phyloP scores from a whole-genome alignment of 306 rosid genomes.

The Benincasa hispida region DNA sequence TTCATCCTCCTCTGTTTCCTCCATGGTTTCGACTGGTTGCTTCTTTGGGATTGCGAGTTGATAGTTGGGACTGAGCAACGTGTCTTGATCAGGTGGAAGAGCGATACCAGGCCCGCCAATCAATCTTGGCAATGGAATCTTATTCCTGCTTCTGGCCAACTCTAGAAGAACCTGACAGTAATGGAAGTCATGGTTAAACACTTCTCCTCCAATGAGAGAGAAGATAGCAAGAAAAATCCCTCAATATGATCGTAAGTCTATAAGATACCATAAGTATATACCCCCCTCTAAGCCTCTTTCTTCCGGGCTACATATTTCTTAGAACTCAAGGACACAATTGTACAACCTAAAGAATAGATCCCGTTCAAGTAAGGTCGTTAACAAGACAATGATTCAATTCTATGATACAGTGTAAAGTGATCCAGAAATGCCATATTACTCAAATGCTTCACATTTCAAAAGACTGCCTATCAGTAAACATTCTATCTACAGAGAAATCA shows the following conservation, averaged over 20 bases:
- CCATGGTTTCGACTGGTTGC: conserved; percentile 45
- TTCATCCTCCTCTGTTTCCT: conserved; percentile 68
- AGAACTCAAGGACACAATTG: too few relatives aligned
- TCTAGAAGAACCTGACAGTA: conserved; percentile 54
- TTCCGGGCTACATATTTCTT: neutral
- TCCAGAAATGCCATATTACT: neutral
- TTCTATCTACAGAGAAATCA: neutral
- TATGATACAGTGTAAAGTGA: neutral
- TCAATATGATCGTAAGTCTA: neutral
- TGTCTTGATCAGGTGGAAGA: conserved; percentile 74
- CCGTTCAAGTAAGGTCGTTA: too few relatives aligned
- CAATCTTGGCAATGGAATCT: conserved; percentile 59
- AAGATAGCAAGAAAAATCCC: neutral
- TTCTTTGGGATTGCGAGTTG: conserved; percentile 66
- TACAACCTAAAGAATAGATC: too few relatives aligned
- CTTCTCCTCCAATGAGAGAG: neutral
- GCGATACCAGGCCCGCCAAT: conserved; percentile 56
- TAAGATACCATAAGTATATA: neutral
- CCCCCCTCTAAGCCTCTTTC: neutral
- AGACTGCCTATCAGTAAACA: neutral
- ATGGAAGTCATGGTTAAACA: neutral
- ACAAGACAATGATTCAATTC: neutral
- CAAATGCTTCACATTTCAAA: neutral
- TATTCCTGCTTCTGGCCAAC: conserved; percentile 70
- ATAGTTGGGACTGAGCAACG: conserved; percentile 64